Base-by-base conservation (phyloP, 176 grass and related monocot species). In the Oryza meridionalis region DNA sequence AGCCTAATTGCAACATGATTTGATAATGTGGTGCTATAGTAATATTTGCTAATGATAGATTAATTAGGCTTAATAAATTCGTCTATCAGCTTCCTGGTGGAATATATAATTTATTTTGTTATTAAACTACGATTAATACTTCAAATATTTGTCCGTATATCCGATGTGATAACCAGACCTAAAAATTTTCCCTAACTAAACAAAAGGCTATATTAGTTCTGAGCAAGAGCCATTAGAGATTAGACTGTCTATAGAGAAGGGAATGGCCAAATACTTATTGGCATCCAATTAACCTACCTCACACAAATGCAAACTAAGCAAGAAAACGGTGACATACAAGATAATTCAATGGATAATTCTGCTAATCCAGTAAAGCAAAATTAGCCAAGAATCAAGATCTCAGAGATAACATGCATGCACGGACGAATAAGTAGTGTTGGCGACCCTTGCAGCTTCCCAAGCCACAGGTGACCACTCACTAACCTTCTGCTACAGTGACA, bases 381-480 rank as follows among this genome's bases (percentile, higher is more conserved):
- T 24, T 62, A 24, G 58, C 21, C 21, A 24, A 63, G 17, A 24
- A 58, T 58, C 17, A 58, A 58, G 12, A 32, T 43, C 1, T 44
- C 35, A 71, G 6, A 12, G 9, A 31, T n/a, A 24, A 10, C 2
- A 62, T 11, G 21, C 21, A 62, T 10, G 21, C 47, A 50, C 16
- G 0, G 47, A 14, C 45, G 45, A 5, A 4, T 14, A 5, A 17
- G 45, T 16, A 1, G 47, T 15, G 51, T 21, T 55, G n/a, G 44
- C 17, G 17, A 59, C 27, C 29, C 15, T 55, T 27, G 79, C 12
- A 24, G 7, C 79, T 5, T 81, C 9, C 68, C 32, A 33, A 62
- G 68, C 79, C 71, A 51, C 79, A 75, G 29, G 62, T 37, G 44
- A 76, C 40, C 47, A 38, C 44, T 19, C 38, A 32, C 82, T 8